phyloP scores from a whole-genome alignment of 1,284 basidiomycete genomes.

The Melampsora abietis-canadensis region DNA sequence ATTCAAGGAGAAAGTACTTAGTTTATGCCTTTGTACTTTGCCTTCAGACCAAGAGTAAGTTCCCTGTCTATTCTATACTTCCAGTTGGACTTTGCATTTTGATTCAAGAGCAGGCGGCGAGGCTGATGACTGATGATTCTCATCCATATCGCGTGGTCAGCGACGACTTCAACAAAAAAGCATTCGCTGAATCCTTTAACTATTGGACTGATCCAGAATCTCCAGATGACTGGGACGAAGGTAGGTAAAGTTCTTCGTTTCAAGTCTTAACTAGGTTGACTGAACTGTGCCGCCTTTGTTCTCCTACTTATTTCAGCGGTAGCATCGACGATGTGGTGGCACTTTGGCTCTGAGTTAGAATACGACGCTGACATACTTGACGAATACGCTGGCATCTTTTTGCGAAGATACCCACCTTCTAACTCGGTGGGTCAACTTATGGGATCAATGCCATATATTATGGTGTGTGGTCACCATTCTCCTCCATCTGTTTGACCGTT shows the following conservation, averaged over 20 bases:
- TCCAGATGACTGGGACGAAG: conserved; percentile 39
- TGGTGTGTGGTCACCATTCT: neutral
- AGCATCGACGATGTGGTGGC: conserved; percentile 3
- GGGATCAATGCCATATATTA: conserved; percentile 9
- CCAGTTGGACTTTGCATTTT: neutral
- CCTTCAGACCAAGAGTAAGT: conserved; percentile 16
- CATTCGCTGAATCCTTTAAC: conserved; percentile 23
- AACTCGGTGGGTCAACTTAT: neutral
- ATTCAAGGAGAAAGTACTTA: conserved; percentile 6
- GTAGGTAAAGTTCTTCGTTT: neutral
- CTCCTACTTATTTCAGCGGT: neutral
- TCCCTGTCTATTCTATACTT: neutral
- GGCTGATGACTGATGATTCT: neutral
- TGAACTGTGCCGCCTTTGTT: neutral
- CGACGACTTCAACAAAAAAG: conserved; percentile 7
- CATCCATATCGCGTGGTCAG: neutral
- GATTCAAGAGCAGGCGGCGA: neutral
- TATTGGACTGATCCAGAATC: conserved; percentile 9
- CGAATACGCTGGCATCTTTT: conserved; percentile 23
- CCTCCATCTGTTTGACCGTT: neutral
- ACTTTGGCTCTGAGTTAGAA: conserved; percentile 12
- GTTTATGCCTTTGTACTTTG: conserved; percentile 16
- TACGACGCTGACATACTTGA: conserved; percentile 25
- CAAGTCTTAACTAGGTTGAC: too few species aligned
- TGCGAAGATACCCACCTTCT: conserved; percentile 23